Evolutionary conservation across 2,329 filamentous ascomycete genomes (phyloP).

Genomic region (Arthrobotrys megalospora): DNA sequence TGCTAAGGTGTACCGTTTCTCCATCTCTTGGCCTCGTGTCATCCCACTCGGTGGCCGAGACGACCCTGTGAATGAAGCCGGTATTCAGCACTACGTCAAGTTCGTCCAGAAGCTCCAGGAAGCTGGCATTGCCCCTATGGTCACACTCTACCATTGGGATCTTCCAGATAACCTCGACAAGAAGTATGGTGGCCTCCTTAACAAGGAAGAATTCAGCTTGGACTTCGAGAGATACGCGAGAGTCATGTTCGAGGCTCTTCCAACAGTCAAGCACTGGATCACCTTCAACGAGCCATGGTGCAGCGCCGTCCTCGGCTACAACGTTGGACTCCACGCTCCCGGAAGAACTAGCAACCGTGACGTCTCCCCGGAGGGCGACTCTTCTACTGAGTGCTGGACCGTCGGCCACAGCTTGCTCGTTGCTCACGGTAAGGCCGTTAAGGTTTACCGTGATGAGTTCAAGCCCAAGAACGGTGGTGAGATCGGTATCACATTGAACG

Average conservation of each 20-base stretch:
- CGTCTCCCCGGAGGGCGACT: constrained; percentile 80
- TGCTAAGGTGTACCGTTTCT: constrained; percentile 85
- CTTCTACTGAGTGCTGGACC: constrained; percentile 83
- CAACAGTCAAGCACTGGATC: constrained; percentile 88
- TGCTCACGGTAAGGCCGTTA: constrained; percentile 84
- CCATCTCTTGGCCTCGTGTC: constrained; percentile 85
- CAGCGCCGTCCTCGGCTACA: constrained; percentile 84
- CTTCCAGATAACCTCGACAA: constrained; percentile 83
- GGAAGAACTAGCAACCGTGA: constrained; percentile 83
- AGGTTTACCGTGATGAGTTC: constrained; percentile 86
- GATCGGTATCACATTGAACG: constrained; percentile 91
- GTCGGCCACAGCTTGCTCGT: constrained; percentile 85
- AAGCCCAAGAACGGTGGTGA: constrained; percentile 79
- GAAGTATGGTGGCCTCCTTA: constrained; percentile 84
- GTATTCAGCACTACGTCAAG: constrained; percentile 82
- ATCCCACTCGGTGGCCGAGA: constrained; percentile 87
- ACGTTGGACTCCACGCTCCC: constrained; percentile 82
- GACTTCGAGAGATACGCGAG: constrained; percentile 86
- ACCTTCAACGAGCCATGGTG: constrained; percentile 94
- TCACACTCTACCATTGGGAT: constrained; percentile 92
- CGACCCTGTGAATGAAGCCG: constrained; percentile 84
- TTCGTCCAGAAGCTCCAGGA: constrained; percentile 83
- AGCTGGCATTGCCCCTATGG: constrained; percentile 82
- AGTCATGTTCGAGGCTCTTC: constrained; percentile 80
- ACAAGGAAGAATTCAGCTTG: constrained; percentile 84